phyloP scores from a whole-genome alignment of 805 yeast genomes.

The Hanseniaspora mollemarum region DNA sequence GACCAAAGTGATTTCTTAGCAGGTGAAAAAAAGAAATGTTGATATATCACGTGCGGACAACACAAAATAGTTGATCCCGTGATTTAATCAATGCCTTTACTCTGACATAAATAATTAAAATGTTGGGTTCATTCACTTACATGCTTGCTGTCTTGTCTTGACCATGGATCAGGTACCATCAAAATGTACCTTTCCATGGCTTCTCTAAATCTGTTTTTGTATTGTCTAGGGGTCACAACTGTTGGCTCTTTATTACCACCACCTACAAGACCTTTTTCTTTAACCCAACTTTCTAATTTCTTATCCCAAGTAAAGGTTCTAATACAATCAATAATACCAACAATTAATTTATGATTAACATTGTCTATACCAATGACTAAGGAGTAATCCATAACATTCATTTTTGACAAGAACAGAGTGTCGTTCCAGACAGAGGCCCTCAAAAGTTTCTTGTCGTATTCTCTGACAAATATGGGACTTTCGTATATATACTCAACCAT shows the following conservation, averaged over 20 bases:
- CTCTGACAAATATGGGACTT: slow-evolving; percentile 86
- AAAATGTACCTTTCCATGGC: slow-evolving; percentile 94
- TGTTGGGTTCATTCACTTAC: not conserved
- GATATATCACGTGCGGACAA: not conserved
- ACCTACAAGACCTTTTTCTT: slow-evolving; percentile 82
- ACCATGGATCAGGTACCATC: slow-evolving; percentile 76
- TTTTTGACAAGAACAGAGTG: slow-evolving; percentile 80
- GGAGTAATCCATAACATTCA: slow-evolving; percentile 98
- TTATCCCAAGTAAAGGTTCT: slow-evolving; percentile 98
- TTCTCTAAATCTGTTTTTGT: slow-evolving; percentile 84
- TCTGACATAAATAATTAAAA: too few relatives aligned
- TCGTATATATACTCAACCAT: slow-evolving; percentile 97
- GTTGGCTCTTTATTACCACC: slow-evolving; percentile 90
- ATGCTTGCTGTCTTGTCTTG: slow-evolving; percentile 25
- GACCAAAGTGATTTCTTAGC: not conserved
- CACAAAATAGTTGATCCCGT: too few relatives aligned
- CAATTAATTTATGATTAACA: slow-evolving; percentile 57
- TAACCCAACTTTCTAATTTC: slow-evolving; percentile 96
- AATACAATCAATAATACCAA: slow-evolving; percentile 88
- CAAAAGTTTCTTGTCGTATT: slow-evolving; percentile 73
- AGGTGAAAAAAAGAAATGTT: not conserved
- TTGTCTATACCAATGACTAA: slow-evolving; percentile 83
- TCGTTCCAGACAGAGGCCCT: slow-evolving; percentile 92
- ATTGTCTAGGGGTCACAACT: slow-evolving; percentile 92
- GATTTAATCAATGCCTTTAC: too few relatives aligned